Conservation (phyloP, 177 flowering plant species). For the Tripterygium wilfordii region DNA sequence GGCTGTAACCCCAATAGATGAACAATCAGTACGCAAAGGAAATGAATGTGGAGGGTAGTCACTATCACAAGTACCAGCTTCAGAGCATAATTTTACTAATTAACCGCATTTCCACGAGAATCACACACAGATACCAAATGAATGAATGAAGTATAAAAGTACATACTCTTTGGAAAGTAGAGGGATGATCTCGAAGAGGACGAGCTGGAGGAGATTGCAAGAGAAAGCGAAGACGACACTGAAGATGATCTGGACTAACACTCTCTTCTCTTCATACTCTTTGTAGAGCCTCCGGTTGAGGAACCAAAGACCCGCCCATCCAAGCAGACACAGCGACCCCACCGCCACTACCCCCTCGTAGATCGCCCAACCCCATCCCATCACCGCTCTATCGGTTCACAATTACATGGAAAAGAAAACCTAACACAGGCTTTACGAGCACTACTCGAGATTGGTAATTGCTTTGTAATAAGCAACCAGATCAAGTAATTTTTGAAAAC, state of each 20-base stretch:
- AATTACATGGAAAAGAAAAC: too few relatives aligned
- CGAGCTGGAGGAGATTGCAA: slow-evolving; percentile 90
- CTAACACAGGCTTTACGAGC: too few relatives aligned
- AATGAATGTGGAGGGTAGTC: too few relatives aligned
- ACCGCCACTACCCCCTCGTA: slow-evolving; percentile 65
- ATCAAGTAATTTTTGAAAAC: too few relatives aligned
- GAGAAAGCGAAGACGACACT: slow-evolving; percentile 97
- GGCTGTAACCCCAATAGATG: background rate
- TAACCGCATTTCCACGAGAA: too few relatives aligned
- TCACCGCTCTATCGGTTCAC: too few relatives aligned
- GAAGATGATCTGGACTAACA: slow-evolving; percentile 90
- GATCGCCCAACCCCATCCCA: slow-evolving; percentile 74
- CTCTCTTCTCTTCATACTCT: slow-evolving; percentile 95
- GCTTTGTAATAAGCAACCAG: too few relatives aligned
- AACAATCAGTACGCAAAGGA: too few relatives aligned
- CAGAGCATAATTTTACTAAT: too few relatives aligned
- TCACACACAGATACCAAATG: too few relatives aligned
- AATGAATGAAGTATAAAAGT: background rate
- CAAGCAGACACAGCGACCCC: slow-evolving; percentile 60
- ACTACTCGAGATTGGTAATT: too few relatives aligned
- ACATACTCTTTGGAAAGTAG: slow-evolving; percentile 82
- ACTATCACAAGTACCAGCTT: too few relatives aligned
- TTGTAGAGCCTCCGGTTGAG: slow-evolving; percentile 81
- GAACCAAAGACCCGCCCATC: slow-evolving; percentile 95
- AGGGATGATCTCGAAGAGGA: slow-evolving; percentile 95